phyloP scores from a whole-genome alignment of 2,329 filamentous ascomycete species.

The Ceratocystis alfenasii region DNA sequence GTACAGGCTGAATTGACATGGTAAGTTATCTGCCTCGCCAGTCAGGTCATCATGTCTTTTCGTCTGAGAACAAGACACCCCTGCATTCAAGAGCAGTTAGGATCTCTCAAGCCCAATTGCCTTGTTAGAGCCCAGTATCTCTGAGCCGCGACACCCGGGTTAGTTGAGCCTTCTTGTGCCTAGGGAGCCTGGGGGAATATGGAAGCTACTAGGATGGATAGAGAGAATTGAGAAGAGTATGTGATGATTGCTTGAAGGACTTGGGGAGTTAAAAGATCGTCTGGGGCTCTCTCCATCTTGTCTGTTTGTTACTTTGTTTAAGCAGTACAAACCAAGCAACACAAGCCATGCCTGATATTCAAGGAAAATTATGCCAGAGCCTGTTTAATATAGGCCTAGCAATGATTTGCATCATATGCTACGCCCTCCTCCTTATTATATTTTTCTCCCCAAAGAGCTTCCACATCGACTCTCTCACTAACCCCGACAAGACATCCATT shows the following conservation, averaged over 20 bases:
- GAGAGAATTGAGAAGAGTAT: too few species aligned
- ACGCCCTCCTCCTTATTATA: not conserved
- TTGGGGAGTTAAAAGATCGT: too few species aligned
- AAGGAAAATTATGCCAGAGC: not conserved
- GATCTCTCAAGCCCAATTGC: not conserved
- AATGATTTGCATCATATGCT: not conserved
- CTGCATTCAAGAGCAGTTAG: not conserved
- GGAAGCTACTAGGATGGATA: too few species aligned
- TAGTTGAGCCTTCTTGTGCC: not conserved
- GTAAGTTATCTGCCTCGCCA: not conserved
- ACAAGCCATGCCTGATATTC: not conserved
- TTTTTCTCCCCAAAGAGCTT: not conserved
- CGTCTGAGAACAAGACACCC: not conserved
- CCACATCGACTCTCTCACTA: not conserved
- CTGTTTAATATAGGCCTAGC: not conserved
- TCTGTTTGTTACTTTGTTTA: not conserved
- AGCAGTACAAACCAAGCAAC: not conserved
- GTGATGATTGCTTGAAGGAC: too few species aligned
- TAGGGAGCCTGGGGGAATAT: too few species aligned
- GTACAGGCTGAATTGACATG: not conserved
- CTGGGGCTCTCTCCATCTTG: not conserved
- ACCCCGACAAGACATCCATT: not conserved
- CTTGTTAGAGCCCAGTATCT: not conserved
- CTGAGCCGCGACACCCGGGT: not conserved
- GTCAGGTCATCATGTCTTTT: not conserved